Percentiles rank a stretch among this genome's conserved stretches.
Conservation (phyloP, 179 eudicot genomes). For the Camellia oleifera region DNA sequence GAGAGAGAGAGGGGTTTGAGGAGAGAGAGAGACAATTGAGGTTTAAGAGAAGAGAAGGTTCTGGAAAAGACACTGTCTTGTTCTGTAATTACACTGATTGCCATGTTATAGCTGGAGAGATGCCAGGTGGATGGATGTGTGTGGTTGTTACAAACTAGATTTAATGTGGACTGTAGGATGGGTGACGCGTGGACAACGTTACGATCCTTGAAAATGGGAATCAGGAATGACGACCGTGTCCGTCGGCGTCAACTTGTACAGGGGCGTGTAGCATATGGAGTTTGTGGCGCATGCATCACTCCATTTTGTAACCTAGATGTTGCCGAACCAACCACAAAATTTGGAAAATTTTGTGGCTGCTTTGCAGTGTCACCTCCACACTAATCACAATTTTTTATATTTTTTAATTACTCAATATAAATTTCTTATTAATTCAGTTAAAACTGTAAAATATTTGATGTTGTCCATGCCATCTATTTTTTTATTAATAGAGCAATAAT, state of each 20-base stretch:
- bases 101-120: background rate
- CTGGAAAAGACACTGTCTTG: background rate
- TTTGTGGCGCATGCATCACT: no score
- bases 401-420: no score
- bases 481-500: no score
- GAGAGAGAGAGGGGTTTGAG: background rate
- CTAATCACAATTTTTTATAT: no score
- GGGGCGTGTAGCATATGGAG: background rate
- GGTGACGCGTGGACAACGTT: background rate
- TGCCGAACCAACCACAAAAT: no score
- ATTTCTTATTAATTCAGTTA: no score
- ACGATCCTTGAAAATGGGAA: no score
- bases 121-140: background rate
- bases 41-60: constrained; percentile 7
- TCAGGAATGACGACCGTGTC: constrained; percentile 2
- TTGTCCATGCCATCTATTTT: no score
- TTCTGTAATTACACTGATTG: background rate
- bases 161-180: background rate
- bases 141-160: background rate
- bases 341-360: no score
- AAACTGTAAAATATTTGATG: no score
- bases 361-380: no score
- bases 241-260: background rate
- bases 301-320: no score
- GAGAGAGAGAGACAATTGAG: background rate